A percentile compares a stretch with the other conserved stretches of the same genome.
phyloP scores from a whole-genome alignment of 169 alveolate species.

The Toxoplasma gondii region DNA sequence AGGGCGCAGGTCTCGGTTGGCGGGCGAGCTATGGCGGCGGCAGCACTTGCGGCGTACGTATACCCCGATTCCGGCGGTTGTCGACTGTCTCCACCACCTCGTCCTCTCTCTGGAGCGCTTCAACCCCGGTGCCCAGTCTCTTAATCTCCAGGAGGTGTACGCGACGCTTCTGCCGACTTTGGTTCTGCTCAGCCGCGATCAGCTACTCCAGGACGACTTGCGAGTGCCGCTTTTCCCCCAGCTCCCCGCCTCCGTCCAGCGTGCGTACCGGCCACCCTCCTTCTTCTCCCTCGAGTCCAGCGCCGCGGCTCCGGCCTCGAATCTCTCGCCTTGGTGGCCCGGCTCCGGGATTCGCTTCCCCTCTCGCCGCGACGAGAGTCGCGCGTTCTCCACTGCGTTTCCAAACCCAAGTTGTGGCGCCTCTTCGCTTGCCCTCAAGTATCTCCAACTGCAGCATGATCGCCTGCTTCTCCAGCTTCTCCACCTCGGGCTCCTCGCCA shows the following conservation, averaged over 20 bases:
- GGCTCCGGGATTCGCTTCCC: not conserved
- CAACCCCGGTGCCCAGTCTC: not conserved
- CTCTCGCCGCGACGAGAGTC: not conserved
- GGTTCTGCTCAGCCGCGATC: not conserved
- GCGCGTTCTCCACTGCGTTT: not conserved
- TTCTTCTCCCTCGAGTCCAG: not conserved
- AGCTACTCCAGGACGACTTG: not conserved
- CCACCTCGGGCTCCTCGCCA: slow-evolving; percentile 27
- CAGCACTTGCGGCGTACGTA: slow-evolving; percentile 38
- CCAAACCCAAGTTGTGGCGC: not conserved
- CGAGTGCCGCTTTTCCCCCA: not conserved
- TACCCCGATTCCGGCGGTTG: slow-evolving; percentile 54
- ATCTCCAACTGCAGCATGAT: slow-evolving; percentile 30
- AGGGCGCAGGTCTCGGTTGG: not conserved
- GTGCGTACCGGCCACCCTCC: not conserved
- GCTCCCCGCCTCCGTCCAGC: not conserved
- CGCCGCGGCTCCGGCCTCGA: not conserved
- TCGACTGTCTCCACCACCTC: slow-evolving; percentile 45
- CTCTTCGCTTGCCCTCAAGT: not conserved
- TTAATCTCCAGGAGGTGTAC: slow-evolving; percentile 7
- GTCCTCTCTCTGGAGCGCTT: slow-evolving; percentile 39
- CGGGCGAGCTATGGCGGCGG: slow-evolving; percentile 8
- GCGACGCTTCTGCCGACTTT: slow-evolving; percentile 17
- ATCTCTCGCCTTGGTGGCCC: not conserved
- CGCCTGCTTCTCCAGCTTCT: slow-evolving; percentile 55